Evolutionary conservation across 768 basidiomycete species (phyloP).

Genomic region (Lactarius evosmus): DNA sequence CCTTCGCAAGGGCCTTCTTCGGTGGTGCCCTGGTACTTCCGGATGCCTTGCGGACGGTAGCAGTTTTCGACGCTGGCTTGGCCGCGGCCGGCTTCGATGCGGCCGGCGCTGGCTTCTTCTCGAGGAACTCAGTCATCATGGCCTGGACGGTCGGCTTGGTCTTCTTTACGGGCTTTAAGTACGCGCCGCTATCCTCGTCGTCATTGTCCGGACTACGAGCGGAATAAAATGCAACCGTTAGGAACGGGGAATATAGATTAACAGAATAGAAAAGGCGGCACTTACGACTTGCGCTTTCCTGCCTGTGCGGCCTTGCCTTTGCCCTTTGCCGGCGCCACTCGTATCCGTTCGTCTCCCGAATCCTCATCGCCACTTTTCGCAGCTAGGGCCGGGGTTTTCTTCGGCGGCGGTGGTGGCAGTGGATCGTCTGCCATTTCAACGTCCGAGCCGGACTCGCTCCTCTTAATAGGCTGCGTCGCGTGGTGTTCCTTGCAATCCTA

Average conservation of each 20-base stretch:
- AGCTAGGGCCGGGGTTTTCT: constrained; percentile 14
- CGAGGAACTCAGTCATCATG: constrained; percentile 60
- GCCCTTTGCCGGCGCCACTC: constrained; percentile 36
- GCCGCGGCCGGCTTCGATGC: constrained; percentile 19
- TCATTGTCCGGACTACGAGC: constrained; percentile 3
- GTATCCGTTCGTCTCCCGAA: constrained; percentile 37
- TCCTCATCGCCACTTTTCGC: constrained; percentile 38
- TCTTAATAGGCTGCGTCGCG: constrained; percentile 32
- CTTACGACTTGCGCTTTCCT: constrained; percentile 70
- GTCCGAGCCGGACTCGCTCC: constrained; percentile 33
- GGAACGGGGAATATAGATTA: too few relatives aligned
- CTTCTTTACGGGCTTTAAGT: constrained; percentile 54
- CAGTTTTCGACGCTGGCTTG: constrained; percentile 22
- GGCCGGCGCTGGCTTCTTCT: constrained; percentile 35
- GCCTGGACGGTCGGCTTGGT: constrained; percentile 35
- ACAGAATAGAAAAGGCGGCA: neutral
- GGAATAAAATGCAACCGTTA: neutral
- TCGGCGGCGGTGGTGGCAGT: constrained; percentile 33
- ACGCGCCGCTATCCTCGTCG: constrained; percentile 19
- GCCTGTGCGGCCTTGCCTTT: constrained; percentile 46
- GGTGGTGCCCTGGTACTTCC: constrained; percentile 48
- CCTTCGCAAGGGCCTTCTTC: constrained; percentile 29
- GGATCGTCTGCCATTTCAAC: constrained; percentile 32
- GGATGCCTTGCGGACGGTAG: constrained; percentile 47
- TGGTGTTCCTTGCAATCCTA: constrained; percentile 98